Evolutionary conservation across 1,284 basidiomycete species (phyloP).

Genomic region (Athelia sp.): DNA sequence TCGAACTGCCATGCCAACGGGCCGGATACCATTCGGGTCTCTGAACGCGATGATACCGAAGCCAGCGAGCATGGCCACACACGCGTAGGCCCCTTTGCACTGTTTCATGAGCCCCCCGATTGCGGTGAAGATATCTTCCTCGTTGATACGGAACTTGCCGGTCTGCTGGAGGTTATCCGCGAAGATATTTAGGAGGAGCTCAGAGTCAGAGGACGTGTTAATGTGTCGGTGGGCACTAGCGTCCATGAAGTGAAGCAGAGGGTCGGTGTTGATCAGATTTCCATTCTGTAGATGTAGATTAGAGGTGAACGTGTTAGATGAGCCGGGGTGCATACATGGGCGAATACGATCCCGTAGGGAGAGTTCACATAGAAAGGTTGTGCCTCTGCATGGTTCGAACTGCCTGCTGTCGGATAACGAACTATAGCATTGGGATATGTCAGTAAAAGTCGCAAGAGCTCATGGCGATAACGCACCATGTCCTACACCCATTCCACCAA

Average conservation of each 20-base stretch:
- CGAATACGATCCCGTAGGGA: constrained; percentile 97
- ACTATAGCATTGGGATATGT: constrained; percentile 42
- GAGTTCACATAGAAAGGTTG: constrained; percentile 99
- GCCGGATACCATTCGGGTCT: constrained; percentile 98
- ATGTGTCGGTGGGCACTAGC: constrained; percentile 97
- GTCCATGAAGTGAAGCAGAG: constrained; percentile 90
- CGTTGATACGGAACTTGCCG: constrained; percentile 99
- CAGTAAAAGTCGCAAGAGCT: background rate
- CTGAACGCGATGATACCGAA: constrained; percentile 98
- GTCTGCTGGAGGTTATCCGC: constrained; percentile 98
- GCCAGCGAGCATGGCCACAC: constrained; percentile 96
- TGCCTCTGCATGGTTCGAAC: constrained; percentile 96
- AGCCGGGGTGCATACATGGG: constrained; percentile 68
- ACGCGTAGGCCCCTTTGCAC: constrained; percentile 92
- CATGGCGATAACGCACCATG: constrained; percentile 63
- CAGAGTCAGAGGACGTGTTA: constrained; percentile 98
- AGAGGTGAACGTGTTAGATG: too few species aligned
- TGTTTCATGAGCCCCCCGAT: constrained; percentile 87
- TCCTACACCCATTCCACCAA: constrained; percentile 96
- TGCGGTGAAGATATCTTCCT: constrained; percentile 98
- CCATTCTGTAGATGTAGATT: constrained; percentile 87
- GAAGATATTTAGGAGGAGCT: constrained; percentile 95
- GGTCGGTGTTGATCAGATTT: constrained; percentile 92
- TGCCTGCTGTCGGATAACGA: constrained; percentile 96
- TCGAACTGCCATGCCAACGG: constrained; percentile 79